These are phyloP conservation scores for Tuber umbilicatum DNA, from an alignment of 495 filamentous ascomycete species.

Conservation along the genomic window DNA sequence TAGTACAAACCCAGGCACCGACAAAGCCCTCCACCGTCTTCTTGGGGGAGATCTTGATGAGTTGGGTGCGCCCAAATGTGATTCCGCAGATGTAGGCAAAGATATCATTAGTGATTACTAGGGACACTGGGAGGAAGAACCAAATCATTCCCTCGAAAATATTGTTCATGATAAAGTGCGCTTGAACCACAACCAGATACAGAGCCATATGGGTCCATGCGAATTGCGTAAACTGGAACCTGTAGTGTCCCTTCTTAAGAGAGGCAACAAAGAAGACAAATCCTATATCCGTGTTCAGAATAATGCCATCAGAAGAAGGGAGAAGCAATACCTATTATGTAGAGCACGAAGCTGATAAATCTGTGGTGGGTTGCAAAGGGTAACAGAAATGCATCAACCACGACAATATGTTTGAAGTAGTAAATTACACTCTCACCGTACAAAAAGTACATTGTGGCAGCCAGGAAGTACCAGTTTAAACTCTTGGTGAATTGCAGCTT, in stretches of 20 bases:
- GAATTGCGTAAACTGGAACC: conserved; percentile 98
- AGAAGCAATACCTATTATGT: conserved; percentile 72
- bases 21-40: conserved; percentile 99
- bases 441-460: conserved; percentile 97
- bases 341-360: conserved; percentile 97
- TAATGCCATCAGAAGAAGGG: neutral
- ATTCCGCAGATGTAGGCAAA: conserved; percentile 98
- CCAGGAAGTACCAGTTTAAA: conserved; percentile 98
- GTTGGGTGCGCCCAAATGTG: conserved; percentile 88
- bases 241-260: conserved; percentile 91
- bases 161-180: conserved; percentile 99
- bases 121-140: conserved; percentile 93
- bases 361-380: conserved; percentile 95
- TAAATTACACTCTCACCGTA: conserved; percentile 99
- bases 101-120: conserved; percentile 98
- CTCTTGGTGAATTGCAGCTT: conserved; percentile 90
- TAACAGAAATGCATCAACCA: conserved; percentile 87
- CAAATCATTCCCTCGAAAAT: conserved; percentile 99
- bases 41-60: conserved; percentile 97
- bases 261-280: conserved; percentile 98
- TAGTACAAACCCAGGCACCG: conserved; percentile 92
- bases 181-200: conserved; percentile 94
- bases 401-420: conserved; percentile 96
- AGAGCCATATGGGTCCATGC: conserved; percentile 99
- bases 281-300: conserved; percentile 50